These are phyloP conservation scores for Phialophora tarda DNA, from an alignment of 2,329 filamentous ascomycete species.

Conservation along the genomic window DNA sequence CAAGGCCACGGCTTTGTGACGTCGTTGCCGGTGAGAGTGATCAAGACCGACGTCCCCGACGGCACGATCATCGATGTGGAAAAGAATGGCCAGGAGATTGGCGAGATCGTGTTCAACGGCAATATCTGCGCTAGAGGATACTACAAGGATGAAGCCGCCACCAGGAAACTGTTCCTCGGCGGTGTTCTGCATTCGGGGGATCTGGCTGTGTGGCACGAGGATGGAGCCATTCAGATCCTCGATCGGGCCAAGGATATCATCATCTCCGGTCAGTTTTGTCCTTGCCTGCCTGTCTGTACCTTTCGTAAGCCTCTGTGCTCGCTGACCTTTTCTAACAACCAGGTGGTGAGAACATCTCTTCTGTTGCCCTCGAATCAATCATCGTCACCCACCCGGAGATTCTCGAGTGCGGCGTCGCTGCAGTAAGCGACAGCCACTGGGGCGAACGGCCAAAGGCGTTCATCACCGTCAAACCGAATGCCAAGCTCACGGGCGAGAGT, in stretches of 20 bases:
- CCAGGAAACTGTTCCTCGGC: constrained; percentile 82
- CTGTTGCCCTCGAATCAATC: constrained; percentile 88
- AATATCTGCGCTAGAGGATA: constrained; percentile 94
- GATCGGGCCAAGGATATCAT: constrained; percentile 98
- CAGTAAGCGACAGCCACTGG: constrained; percentile 87
- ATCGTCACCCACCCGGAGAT: constrained; percentile 86
- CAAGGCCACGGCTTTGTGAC: constrained; percentile 93
- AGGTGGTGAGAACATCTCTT: constrained; percentile 97
- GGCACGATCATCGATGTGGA: constrained; percentile 66
- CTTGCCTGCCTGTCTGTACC: neutral
- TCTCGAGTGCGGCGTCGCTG: constrained; percentile 89
- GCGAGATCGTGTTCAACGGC: constrained; percentile 83
- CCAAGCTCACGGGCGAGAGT: constrained; percentile 65
- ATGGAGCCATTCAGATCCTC: constrained; percentile 88
- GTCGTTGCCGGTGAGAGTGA: constrained; percentile 77
- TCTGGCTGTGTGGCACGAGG: constrained; percentile 88
- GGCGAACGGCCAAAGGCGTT: constrained; percentile 96
- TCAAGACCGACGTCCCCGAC: constrained; percentile 76
- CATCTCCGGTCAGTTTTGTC: constrained; percentile 72
- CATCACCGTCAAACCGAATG: constrained; percentile 77
- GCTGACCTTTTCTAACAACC: constrained; percentile 8
- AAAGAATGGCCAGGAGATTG: constrained; percentile 74
- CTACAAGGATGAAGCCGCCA: constrained; percentile 86
- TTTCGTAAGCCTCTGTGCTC: neutral
- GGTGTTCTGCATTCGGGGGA: constrained; percentile 89